Percentiles rank a stretch among this genome's conserved stretches.
Evolutionary conservation across 2,329 filamentous ascomycete genomes (phyloP).

Genomic region (Macroventuria anomochaeta): DNA sequence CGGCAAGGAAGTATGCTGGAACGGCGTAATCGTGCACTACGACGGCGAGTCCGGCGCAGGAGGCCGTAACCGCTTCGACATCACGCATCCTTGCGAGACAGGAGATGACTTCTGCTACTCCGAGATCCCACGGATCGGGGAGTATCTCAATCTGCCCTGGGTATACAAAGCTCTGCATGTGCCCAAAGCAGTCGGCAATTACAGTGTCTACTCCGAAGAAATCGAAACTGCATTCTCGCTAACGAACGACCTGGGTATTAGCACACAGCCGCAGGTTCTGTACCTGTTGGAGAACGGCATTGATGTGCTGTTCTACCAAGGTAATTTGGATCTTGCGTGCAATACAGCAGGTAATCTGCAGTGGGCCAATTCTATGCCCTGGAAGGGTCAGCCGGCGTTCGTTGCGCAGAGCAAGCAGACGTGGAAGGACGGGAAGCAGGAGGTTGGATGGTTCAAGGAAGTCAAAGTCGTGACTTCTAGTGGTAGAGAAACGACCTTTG

Average conservation of each 20-base stretch:
- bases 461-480: conserved; percentile 38
- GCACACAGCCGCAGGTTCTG: conserved; percentile 44
- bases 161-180: conserved; percentile 44
- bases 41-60: conserved; percentile 50
- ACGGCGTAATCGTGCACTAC: conserved; percentile 50
- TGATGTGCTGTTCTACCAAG: conserved; percentile 51
- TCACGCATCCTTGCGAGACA: conserved; percentile 49
- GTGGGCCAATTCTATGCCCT: conserved; percentile 52
- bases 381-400: conserved; percentile 56
- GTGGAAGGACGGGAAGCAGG: conserved; percentile 34
- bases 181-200: conserved; percentile 44
- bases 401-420: conserved; percentile 39
- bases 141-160: conserved; percentile 45
- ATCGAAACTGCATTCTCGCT: conserved; percentile 38
- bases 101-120: conserved; percentile 50
- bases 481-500: conserved; percentile 43
- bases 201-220: conserved; percentile 33
- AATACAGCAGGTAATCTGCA: conserved; percentile 51
- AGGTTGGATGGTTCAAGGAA: conserved; percentile 46
- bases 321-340: conserved; percentile 51
- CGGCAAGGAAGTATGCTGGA: conserved; percentile 47
- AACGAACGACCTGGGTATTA: conserved; percentile 37
- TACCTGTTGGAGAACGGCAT: conserved; percentile 47
- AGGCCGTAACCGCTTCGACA: conserved; percentile 55
- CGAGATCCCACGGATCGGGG: conserved; percentile 34